Conservation (phyloP, 768 basidiomycete genomes). For the Trichaptum fuscoviolaceum region DNA sequence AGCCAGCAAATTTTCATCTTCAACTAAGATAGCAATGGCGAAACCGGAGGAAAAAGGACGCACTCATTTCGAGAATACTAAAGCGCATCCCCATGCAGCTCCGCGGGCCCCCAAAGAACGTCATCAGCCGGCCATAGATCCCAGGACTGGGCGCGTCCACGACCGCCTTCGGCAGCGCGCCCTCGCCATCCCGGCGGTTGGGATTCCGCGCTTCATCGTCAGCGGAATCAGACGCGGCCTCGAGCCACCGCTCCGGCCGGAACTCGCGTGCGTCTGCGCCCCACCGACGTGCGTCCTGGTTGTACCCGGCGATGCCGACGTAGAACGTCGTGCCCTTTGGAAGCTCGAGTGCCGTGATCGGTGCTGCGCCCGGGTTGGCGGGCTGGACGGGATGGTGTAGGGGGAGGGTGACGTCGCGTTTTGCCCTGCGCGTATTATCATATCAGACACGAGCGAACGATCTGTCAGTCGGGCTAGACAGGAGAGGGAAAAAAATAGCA, state of each 20-base stretch:
- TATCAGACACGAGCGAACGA: too few species aligned
- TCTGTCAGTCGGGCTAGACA: too few species aligned
- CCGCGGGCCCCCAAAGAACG: background rate
- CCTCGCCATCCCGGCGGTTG: background rate
- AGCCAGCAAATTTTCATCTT: too few species aligned
- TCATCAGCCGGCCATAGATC: conserved; percentile 29
- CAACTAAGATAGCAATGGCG: too few species aligned
- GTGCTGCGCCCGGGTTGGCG: background rate
- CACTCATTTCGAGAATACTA: background rate
- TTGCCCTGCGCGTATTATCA: too few species aligned
- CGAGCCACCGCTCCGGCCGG: conserved; percentile 50
- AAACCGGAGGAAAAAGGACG: background rate
- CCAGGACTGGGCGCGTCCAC: conserved; percentile 36
- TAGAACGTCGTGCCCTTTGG: conserved; percentile 43
- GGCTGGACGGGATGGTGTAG: background rate
- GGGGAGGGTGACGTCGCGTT: background rate
- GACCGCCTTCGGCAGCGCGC: conserved; percentile 17
- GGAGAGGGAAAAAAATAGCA: too few species aligned
- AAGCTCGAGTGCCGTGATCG: background rate
- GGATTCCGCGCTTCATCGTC: background rate
- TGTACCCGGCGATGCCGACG: conserved; percentile 41
- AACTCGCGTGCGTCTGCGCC: conserved; percentile 42
- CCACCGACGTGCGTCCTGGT: conserved; percentile 48
- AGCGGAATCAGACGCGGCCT: background rate
- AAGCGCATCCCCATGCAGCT: background rate